Conservation (phyloP, 805 yeast genomes). For the Yarrowia sp. region DNA sequence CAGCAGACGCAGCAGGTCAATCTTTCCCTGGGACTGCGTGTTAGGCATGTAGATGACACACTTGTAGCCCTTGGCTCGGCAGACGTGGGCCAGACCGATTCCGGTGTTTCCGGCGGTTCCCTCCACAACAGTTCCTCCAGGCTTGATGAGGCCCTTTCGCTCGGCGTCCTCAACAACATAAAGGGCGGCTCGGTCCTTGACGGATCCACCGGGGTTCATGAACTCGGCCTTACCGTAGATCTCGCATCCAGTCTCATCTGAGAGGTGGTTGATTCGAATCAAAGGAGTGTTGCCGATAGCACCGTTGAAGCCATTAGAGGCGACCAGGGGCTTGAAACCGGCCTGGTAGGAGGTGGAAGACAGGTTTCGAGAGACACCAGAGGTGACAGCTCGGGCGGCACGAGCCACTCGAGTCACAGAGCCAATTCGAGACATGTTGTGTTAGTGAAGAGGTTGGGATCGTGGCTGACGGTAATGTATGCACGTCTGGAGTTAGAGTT, state of each 20-base stretch:
- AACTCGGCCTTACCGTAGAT: constrained; percentile 88
- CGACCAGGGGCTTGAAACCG: constrained; percentile 16
- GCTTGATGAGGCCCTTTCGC: constrained; percentile 49
- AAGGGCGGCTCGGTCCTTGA: constrained; percentile 86
- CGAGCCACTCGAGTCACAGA: constrained; percentile 2
- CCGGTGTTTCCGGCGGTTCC: constrained; percentile 98
- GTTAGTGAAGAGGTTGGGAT: neutral
- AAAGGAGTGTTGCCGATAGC: constrained; percentile 95
- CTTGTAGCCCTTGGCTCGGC: constrained; percentile 78
- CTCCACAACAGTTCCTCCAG: constrained; percentile 87
- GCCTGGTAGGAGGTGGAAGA: constrained; percentile 14
- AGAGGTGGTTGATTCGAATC: constrained; percentile 56
- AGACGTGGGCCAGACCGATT: constrained; percentile 76
- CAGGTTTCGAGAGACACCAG: neutral
- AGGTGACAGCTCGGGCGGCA: neutral
- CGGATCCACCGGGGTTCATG: constrained; percentile 92
- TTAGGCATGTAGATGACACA: constrained; percentile 89
- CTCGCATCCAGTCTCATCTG: constrained; percentile 62
- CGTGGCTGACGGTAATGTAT: neutral
- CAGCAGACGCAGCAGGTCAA: constrained; percentile 65
- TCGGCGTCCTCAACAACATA: constrained; percentile 79
- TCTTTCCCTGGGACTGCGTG: constrained; percentile 78
- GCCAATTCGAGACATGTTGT: constrained; percentile 23
- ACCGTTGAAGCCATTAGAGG: constrained; percentile 59
- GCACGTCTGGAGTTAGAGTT: neutral